Base-by-base conservation (phyloP, 208 protist species). In the Trypanosoma cruzi region DNA sequence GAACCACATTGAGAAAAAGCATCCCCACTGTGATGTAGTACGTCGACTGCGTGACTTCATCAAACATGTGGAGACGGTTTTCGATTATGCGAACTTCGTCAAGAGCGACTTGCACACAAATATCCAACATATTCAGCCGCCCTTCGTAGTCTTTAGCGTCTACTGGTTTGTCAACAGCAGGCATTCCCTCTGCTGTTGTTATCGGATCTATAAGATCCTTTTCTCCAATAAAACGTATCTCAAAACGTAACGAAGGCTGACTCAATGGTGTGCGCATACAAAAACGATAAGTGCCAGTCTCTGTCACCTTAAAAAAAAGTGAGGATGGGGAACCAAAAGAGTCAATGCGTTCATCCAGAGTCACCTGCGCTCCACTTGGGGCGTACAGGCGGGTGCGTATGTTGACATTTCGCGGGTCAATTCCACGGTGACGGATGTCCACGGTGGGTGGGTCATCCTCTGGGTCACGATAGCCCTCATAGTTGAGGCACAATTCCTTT, bases 111-210 rank as follows among this genome's bases (percentile, higher is more conserved):
- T 90, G 68, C 14, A 91, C 64, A 5, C 81, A 82, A 20, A 86
- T 31, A 34, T 91, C 79, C 16, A 94, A 65, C 83, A 94, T 87
- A 20, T 73, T 42, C 53, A 91, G 64, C 1, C 79, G 78, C 34
- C 82, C 66, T 13, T 71, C 59, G 64, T 94, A 91, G 75, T 94
- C 88, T 0, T 64, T 22, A 26, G 82, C 75, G 50, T 81, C 79
- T 4, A 83, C 64, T 18, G 80, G 85, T 72, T 94, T 94, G 70
- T 94, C 88, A 20, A 89, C 71, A 14, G 86, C 77, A n/a, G 75
- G 77, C 24, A 79, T 77, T 22, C 62, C 62, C 32, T 90, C 85
- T 37, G 84, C 79, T 13, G 84, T 70, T 28, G 62, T 79, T 13
- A 79, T 77, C 29, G 83, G 80, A 22, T 83, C 71, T 0, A 90